Evolutionary conservation across 73 alveolate species (phyloP), one percentile per base, ranked within the genome.

Genomic region (Effrenium voratum): DNA sequence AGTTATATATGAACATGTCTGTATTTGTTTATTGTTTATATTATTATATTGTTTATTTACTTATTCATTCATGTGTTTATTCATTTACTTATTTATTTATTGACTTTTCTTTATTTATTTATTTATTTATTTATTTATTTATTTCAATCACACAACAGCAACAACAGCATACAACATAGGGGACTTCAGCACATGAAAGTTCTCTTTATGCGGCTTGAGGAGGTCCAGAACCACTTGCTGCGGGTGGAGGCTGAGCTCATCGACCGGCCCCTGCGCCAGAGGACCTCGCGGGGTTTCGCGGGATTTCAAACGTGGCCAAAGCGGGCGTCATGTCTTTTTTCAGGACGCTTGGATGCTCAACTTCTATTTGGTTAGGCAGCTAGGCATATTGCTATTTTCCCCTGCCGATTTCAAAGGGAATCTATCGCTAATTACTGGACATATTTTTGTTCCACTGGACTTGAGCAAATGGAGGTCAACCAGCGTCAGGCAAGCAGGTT

Each of bases 191-290:
- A 10, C 12, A 73, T 3, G 52, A 15, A 28, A 24, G 40, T 73
- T n/a, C 13, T 60, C 75, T 4, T 22, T 38, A 79, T 0, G 24
- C 68, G 59, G n/a, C 72, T 22, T 41, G 59, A 90, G 97, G 97
- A 90, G 55, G 97, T 90, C 49, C 76, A 66, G 55, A 66, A 70
- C 68, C 97, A 90, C 45, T 32, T 90, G 57, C 41, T 55, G 28
- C 97, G 97, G 22, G 2, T 90, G 12, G 97, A 90, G 16, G 97
- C 97, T 26, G 97, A 90, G 43, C 81, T 90, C 24, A 40, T 90
- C 34, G 75, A 68, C 55, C 46, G 97, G 19, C 97, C 97, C 5
- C 49, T 90, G 44, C 72, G 97, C 49, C 49, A 46, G 55, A 66
- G 97, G 97, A 26, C 46, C 84, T 15, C 5, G 47, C 24, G 36